phyloP scores from a whole-genome alignment of 164 flowering plant genomes.

The Litsea cubeba region DNA sequence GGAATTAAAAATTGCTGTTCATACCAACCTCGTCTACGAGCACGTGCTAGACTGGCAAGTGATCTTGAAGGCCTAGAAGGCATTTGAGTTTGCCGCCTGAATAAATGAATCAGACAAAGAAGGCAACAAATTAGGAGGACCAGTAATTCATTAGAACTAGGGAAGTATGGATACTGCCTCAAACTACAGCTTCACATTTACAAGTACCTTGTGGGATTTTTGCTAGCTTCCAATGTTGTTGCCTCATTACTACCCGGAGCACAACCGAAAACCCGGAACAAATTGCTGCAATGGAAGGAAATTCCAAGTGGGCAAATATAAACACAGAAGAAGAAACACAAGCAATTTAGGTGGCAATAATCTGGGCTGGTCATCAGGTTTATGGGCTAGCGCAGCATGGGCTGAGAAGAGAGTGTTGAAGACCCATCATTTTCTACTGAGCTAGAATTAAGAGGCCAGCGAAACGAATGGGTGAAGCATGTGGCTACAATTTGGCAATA shows the following conservation, averaged over 20 bases:
- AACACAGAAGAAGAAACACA: not conserved
- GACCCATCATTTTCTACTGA: not conserved
- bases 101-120: not conserved
- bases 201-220: constrained; percentile 75
- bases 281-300: constrained; percentile 45
- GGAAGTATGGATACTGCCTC: not conserved
- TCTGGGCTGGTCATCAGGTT: not conserved
- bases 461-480: not conserved
- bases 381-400: not conserved
- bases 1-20: not conserved
- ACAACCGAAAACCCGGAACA: constrained; percentile 79
- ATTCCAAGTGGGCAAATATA: not conserved
- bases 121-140: not conserved
- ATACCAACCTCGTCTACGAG: constrained; percentile 64
- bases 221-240: constrained; percentile 83
- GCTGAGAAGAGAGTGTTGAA: not conserved
- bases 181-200: not conserved
- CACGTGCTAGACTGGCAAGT: constrained; percentile 56
- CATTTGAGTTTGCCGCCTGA: constrained; percentile 62
- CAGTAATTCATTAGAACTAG: not conserved
- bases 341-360: not conserved
- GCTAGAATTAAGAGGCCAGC: not conserved
- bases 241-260: constrained; percentile 58
- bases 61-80: constrained; percentile 71
- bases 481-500: not conserved